Evolutionary conservation across 352 stramenopile genomes (phyloP).

Genomic region (Phytophthora pinifolia): DNA sequence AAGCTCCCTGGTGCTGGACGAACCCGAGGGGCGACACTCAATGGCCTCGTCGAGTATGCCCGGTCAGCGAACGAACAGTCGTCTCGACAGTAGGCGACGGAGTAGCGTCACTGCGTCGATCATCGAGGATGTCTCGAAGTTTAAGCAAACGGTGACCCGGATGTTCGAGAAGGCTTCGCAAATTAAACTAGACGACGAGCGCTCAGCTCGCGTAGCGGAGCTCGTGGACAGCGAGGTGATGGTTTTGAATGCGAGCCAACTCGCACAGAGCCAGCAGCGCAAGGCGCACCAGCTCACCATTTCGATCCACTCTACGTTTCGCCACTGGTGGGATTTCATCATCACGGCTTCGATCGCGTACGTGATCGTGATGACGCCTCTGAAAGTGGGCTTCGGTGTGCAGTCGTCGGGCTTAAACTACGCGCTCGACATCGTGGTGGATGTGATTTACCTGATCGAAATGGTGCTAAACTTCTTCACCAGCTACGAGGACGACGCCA

Average conservation of each 20-base stretch:
- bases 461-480: conserved; percentile 66
- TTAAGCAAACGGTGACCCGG: conserved; percentile 37
- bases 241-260: conserved; percentile 56
- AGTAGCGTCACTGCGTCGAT: conserved; percentile 35
- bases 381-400: conserved; percentile 58
- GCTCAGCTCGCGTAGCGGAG: conserved; percentile 47
- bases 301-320: conserved; percentile 60
- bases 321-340: conserved; percentile 62
- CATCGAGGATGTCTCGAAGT: conserved; percentile 30
- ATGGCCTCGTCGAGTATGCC: conserved; percentile 2
- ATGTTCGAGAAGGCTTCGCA: conserved; percentile 42
- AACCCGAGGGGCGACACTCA: conserved; percentile 8
- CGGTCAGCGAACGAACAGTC: conserved; percentile 13
- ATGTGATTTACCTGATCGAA: conserved; percentile 60
- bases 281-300: conserved; percentile 55
- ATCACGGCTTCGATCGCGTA: conserved; percentile 54
- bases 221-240: conserved; percentile 64
- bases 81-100: conserved; percentile 18
- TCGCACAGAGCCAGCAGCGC: conserved; percentile 56
- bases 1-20: conserved; percentile 18
- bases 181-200: conserved; percentile 37
- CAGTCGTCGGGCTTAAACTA: conserved; percentile 33
- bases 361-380: conserved; percentile 51
- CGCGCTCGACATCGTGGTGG: conserved; percentile 46
- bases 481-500: conserved; percentile 62